Base-by-base conservation (phyloP, 2,329 filamentous ascomycete genomes). In the Drechslerella stenobrocha region DNA sequence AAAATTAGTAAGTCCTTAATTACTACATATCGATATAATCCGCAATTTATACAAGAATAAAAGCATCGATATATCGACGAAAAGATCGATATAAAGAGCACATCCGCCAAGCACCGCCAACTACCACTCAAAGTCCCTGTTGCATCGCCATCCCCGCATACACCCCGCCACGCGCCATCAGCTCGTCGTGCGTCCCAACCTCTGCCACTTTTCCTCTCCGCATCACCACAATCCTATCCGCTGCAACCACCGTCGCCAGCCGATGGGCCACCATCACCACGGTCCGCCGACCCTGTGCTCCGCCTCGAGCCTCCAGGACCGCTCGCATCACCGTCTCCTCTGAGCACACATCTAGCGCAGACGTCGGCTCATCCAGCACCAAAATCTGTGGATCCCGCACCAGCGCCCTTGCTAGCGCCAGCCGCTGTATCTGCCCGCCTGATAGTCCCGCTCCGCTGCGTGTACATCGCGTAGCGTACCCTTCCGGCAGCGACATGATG, bases 391-490 rank as follows among this genome's bases (percentile, higher is more conserved):
- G 87, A 55, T 84, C 78, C 45, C 85, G 82, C 57, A 90, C 80
- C 20, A 90, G 83, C 5, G 85, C 85, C 9, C 87, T 80, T 0
- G 87, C 87, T 59, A 90, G 88, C 1, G 88, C 85, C 18, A 95
- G 81, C 2, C 90, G 83, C 74, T 95, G 89, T 8, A 88, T 83
- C 75, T 95, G 89, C 0, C 90, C 90, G 9, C 89, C 87, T 2
- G 87, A 90, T 0, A 95, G 78, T 74, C 88, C 89, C 40, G 87
- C 87, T 5, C 89, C 89, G 24, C 83, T 83, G 73, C 91, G 87
- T 0, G 89, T 89, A 1, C 93, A 88, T 6, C 95, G 85, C 0
- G 93, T 97, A 71, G 96, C 83, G 73, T 97, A 97, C 0, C 89
- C 88, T 71, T 97, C 87, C 0, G 92, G 90, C 0, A 97, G 81